Percentiles rank a stretch among this genome's conserved stretches.
Conservation (phyloP, 1,284 basidiomycete species). For the Baeospora myosura region DNA sequence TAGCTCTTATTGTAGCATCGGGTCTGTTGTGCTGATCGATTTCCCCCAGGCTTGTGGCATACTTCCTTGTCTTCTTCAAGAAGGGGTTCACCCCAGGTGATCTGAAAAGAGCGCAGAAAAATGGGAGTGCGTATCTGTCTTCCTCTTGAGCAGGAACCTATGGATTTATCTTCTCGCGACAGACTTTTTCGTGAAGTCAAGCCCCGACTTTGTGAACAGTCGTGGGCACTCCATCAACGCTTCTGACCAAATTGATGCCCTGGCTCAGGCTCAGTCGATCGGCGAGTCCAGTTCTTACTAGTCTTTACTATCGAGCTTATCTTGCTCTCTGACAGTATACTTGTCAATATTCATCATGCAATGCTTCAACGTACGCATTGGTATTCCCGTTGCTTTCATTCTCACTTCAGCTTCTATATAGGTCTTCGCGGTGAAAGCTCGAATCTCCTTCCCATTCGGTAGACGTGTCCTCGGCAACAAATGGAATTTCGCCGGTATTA, state of each 20-base stretch:
- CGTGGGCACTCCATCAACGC: constrained; percentile 40
- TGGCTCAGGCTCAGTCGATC: constrained; percentile 56
- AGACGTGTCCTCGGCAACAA: constrained; percentile 46
- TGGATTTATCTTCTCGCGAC: too few species aligned
- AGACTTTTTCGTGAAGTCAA: constrained; percentile 42
- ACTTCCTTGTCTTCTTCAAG: constrained; percentile 62
- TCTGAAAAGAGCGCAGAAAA: constrained; percentile 41
- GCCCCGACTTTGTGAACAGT: constrained; percentile 49
- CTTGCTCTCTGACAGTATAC: constrained; percentile 33
- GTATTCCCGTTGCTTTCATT: background rate
- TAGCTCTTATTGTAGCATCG: background rate
- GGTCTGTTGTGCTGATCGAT: background rate
- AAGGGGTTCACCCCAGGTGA: constrained; percentile 55
- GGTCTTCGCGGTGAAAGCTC: constrained; percentile 66
- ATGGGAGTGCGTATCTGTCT: constrained; percentile 30
- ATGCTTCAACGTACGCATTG: constrained; percentile 61
- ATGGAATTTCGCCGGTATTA: constrained; percentile 61
- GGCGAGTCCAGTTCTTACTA: constrained; percentile 24
- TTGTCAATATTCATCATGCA: constrained; percentile 61
- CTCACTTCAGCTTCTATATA: constrained; percentile 14
- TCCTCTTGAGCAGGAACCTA: too few species aligned
- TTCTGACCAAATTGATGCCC: constrained; percentile 46
- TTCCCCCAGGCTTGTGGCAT: constrained; percentile 41
- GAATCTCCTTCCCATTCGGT: constrained; percentile 57
- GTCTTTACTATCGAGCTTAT: constrained; percentile 1